phyloP scores from a whole-genome alignment of 106 monocot genomes.

The Platanthera zijinensis region DNA sequence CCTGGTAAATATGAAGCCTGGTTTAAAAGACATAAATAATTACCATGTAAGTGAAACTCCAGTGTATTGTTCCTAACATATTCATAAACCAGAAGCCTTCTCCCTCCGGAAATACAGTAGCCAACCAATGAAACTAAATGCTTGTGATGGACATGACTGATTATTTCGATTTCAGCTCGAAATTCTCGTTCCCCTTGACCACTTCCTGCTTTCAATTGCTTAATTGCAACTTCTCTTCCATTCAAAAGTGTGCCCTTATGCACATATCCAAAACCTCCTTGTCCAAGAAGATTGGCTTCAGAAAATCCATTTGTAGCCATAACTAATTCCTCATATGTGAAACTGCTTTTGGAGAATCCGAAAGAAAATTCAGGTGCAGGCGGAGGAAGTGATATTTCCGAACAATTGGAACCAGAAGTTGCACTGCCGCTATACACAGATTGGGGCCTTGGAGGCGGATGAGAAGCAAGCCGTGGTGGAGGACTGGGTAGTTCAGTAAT shows the following conservation, averaged over 20 bases:
- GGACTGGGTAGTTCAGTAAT: neutral
- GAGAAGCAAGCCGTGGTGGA: slow-evolving; percentile 11
- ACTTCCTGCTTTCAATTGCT: slow-evolving; percentile 34
- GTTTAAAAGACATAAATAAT: neutral
- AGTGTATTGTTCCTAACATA: slow-evolving; percentile 47
- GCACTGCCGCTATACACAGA: neutral
- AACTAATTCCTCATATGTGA: slow-evolving; percentile 34
- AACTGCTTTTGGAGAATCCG: slow-evolving; percentile 18
- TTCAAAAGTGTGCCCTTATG: slow-evolving; percentile 31
- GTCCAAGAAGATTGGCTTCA: slow-evolving; percentile 48
- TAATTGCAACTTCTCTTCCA: slow-evolving; percentile 50
- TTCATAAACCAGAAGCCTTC: slow-evolving; percentile 48
- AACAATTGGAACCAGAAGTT: slow-evolving; percentile 5
- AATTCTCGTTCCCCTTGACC: slow-evolving; percentile 55
- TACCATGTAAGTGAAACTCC: slow-evolving; percentile 58
- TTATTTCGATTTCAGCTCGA: slow-evolving; percentile 46
- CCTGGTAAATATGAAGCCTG: neutral
- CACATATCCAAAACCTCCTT: slow-evolving; percentile 54
- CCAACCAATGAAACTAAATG: slow-evolving; percentile 55
- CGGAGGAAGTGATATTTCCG: slow-evolving; percentile 8
- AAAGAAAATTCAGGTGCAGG: slow-evolving; percentile 5
- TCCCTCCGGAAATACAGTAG: slow-evolving; percentile 35
- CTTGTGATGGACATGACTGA: slow-evolving; percentile 49
- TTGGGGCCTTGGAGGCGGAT: neutral
- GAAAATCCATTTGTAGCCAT: slow-evolving; percentile 49